Evolutionary conservation across 352 stramenopile genomes (phyloP).

Genomic region (Phytophthora pluvialis): DNA sequence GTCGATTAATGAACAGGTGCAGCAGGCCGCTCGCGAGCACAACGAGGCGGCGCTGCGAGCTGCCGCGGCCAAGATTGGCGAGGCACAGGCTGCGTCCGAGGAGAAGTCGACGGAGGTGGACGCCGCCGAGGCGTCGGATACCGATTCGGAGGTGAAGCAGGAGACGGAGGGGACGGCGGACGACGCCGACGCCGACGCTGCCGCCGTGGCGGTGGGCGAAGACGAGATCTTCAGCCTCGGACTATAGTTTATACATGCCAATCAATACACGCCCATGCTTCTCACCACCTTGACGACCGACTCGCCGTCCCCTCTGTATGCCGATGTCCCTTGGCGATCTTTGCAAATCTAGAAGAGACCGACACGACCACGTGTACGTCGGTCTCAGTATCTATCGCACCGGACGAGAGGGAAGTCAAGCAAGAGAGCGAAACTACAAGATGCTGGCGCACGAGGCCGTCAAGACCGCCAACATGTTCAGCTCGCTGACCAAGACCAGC

Average conservation of each 20-base stretch:
- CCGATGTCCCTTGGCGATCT: not conserved
- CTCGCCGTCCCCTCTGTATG: no score
- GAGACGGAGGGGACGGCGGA: conserved; percentile 1
- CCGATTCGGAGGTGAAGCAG: conserved; percentile 14
- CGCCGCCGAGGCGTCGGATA: conserved; percentile 6
- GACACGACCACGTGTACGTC: not conserved
- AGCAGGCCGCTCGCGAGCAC: conserved; percentile 44
- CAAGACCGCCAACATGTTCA: conserved; percentile 52
- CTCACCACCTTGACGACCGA: no score
- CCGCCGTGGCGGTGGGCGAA: conserved; percentile 33
- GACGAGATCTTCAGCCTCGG: conserved; percentile 87
- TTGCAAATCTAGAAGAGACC: conserved; percentile 30
- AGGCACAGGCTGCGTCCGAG: conserved; percentile 19
- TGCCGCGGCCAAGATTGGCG: conserved; percentile 29
- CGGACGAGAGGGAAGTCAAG: conserved; percentile 2
- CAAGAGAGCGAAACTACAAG: not conserved
- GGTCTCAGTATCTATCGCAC: conserved; percentile 20
- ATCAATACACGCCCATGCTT: conserved; percentile 15
- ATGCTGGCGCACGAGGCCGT: conserved; percentile 42
- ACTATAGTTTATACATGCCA: conserved; percentile 50
- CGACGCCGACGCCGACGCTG: conserved; percentile 1
- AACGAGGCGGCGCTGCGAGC: conserved; percentile 46
- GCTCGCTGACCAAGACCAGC: conserved; percentile 34
- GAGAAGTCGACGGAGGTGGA: conserved; percentile 13
- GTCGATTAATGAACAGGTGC: conserved; percentile 53